These are phyloP conservation scores for Byssochlamys sp. DNA, from an alignment of 2,329 filamentous ascomycete genomes.

Conservation along the genomic window DNA sequence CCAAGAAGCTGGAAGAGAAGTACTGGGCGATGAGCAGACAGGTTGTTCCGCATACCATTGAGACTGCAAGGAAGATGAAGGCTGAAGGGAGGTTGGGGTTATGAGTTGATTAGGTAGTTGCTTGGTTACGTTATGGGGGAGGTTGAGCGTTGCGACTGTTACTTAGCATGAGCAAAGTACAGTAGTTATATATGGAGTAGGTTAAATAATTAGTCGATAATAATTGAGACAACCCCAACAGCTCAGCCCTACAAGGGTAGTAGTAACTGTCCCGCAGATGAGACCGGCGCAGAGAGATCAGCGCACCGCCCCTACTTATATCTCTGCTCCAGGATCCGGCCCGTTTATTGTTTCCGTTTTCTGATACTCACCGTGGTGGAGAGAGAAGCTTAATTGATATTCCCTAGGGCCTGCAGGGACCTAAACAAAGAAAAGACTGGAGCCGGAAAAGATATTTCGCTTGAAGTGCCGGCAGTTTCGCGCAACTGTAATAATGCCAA, in stretches of 20 bases:
- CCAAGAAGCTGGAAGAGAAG: slow-evolving; percentile 16
- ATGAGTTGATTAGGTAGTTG: neutral
- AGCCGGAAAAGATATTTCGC: too few species aligned
- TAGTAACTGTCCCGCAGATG: neutral
- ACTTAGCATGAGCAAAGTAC: neutral
- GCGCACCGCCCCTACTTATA: neutral
- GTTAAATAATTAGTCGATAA: too few species aligned
- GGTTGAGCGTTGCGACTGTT: neutral
- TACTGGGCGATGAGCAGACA: slow-evolving; percentile 10
- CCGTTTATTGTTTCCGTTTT: neutral
- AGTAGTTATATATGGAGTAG: neutral
- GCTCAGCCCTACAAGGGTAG: neutral
- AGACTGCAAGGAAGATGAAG: slow-evolving; percentile 12
- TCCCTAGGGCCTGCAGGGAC: neutral
- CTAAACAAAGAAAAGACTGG: neutral
- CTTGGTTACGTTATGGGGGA: neutral
- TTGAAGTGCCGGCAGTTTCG: too few species aligned
- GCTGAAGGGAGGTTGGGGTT: slow-evolving; percentile 11
- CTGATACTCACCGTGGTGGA: neutral
- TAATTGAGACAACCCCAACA: neutral
- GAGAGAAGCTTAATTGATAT: too few species aligned
- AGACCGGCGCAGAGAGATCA: neutral
- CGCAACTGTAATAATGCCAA: too few species aligned
- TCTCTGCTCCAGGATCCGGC: neutral
- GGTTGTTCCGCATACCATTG: slow-evolving; percentile 8